These are phyloP conservation scores for Wickerhamomyces bisporus DNA, from an alignment of 805 yeast species.

Conservation along the genomic window DNA sequence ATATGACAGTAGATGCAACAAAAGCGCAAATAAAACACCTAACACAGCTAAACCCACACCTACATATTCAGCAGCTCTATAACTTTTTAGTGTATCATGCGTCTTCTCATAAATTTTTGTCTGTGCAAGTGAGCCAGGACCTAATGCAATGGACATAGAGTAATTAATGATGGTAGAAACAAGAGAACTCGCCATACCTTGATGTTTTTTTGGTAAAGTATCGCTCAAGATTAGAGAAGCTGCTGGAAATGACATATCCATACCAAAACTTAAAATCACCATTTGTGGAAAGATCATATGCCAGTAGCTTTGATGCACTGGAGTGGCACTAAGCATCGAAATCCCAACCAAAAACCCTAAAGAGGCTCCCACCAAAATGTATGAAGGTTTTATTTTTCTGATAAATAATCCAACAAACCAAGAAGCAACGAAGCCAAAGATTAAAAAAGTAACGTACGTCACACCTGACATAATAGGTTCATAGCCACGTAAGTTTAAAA, in stretches of 20 bases:
- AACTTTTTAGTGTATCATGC: conserved; percentile 33
- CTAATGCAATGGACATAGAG: conserved; percentile 65
- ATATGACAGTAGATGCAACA: too few species aligned
- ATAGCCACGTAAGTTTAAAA: conserved; percentile 44
- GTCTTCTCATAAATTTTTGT: conserved; percentile 29
- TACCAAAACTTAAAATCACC: conserved; percentile 59
- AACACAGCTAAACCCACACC: conserved; percentile 57
- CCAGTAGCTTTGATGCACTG: conserved; percentile 57
- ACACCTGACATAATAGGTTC: conserved; percentile 42
- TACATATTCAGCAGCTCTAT: conserved; percentile 52
- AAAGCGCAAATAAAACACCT: conserved; percentile 33
- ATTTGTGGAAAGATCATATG: conserved; percentile 50
- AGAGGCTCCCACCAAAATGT: conserved; percentile 46
- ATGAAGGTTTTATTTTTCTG: conserved; percentile 41
- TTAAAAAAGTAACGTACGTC: conserved; percentile 38
- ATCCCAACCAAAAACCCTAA: conserved; percentile 51
- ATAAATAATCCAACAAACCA: conserved; percentile 44
- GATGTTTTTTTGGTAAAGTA: conserved; percentile 54
- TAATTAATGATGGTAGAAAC: conserved; percentile 69
- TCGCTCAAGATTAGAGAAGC: conserved; percentile 60
- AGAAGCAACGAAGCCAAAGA: conserved; percentile 55
- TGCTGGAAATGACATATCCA: conserved; percentile 78
- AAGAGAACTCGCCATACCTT: conserved; percentile 75
- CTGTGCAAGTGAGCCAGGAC: conserved; percentile 67
- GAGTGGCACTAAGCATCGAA: conserved; percentile 48